Percentiles rank a stretch among this genome's conserved stretches.
Conservation (phyloP, 2,329 filamentous ascomycete genomes). For the Alternaria panax region DNA sequence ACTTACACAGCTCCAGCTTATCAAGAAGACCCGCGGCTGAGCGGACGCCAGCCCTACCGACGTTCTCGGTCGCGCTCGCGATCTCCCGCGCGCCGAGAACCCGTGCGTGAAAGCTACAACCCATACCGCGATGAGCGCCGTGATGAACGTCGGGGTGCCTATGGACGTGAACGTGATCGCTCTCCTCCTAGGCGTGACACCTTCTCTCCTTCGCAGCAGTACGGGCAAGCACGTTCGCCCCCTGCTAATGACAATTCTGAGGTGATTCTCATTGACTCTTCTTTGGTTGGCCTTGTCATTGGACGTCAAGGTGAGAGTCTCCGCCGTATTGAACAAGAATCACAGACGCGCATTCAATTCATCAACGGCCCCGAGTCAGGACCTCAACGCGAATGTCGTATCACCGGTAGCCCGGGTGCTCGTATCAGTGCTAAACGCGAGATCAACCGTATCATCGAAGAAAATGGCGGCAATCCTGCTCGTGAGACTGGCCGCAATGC, state of each 20-base stretch:
- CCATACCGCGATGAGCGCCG: constrained; percentile 87
- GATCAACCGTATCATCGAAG: constrained; percentile 87
- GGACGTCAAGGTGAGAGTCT: constrained; percentile 90
- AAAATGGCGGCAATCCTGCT: constrained; percentile 69
- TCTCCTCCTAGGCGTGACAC: constrained; percentile 67
- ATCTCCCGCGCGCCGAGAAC: constrained; percentile 67
- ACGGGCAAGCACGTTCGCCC: constrained; percentile 65
- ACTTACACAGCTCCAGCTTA: constrained; percentile 47
- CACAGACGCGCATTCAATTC: constrained; percentile 85
- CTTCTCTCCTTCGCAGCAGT: constrained; percentile 67
- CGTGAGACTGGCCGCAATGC: constrained; percentile 49
- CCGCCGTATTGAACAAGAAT: constrained; percentile 82
- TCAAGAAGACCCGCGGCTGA: constrained; percentile 58
- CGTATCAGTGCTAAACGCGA: constrained; percentile 81
- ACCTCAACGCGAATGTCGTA: constrained; percentile 82
- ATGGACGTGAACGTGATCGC: constrained; percentile 75
- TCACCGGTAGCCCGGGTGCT: constrained; percentile 74
- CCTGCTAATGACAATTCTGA: constrained; percentile 75
- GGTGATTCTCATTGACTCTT: constrained; percentile 85
- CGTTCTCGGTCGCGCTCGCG: constrained; percentile 76
- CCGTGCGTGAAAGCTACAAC: constrained; percentile 77
- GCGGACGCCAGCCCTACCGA: constrained; percentile 62
- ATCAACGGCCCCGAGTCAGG: constrained; percentile 78
- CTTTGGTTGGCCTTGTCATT: constrained; percentile 87
- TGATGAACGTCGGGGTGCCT: constrained; percentile 66